Base-by-base conservation (phyloP, 2,329 filamentous ascomycete species). In the Colletotrichum spinosum region DNA sequence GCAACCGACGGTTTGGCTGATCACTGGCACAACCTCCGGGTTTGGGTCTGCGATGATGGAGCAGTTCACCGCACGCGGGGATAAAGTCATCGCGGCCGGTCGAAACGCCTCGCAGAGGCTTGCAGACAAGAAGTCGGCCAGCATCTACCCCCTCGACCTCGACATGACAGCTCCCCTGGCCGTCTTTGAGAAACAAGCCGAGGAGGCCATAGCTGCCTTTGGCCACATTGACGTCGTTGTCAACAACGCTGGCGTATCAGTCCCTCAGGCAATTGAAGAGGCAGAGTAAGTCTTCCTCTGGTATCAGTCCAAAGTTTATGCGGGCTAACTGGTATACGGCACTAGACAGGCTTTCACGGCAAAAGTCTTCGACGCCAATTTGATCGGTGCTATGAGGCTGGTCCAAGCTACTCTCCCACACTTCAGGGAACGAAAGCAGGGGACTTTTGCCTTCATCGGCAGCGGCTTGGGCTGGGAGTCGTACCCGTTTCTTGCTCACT, bases 11-110 rank as follows among this genome's bases (percentile, higher is more conserved):
- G 67, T 77, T 8, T 79, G 75, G 74, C 72, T 79, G 34, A 69
- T 78, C n/a, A 79, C 76, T 15, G 73, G 73, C 17, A 73, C 72
- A 2, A 72, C 73, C 0, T 74, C 73, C 0, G 73, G 73, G 17
- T 75, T 75, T 44, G 73, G 73, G 2, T 65, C 67, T 13, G 66
- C 73, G 57, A 65, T 74, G 15, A 74, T 74, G 9, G 75, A 80
- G 55, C 79, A 76, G n/a, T 72, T 86, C 46, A 69, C 85, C 57
- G 57, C 74, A 11, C 72, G 76, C 49, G 81, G 82, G 17, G 74
- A 78, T 37, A 78, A 79, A 52, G 81, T 87, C 10, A 80, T 83
- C 35, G 79, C 76, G 2, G 78, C 83, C 10, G 83, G 84, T 15
- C 79, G 84, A 12, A 79, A 84, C 39, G 71, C 74, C 8, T 69